Evolutionary conservation across 768 basidiomycete genomes (phyloP).

Genomic region (Mycena metata): DNA sequence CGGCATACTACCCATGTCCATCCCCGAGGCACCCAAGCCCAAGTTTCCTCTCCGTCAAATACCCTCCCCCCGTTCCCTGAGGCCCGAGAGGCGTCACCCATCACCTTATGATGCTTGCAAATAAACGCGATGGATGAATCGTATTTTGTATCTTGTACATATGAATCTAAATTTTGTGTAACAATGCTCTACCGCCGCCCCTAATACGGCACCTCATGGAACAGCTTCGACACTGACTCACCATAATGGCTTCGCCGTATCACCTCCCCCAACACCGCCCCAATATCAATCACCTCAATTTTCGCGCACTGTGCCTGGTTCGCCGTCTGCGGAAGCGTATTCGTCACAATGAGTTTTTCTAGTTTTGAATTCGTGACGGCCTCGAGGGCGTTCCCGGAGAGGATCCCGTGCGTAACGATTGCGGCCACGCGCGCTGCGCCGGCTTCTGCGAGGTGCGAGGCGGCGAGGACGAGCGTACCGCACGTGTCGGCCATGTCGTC

Average conservation of each 20-base stretch:
- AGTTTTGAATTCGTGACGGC: constrained; percentile 79
- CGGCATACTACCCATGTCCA: too few species aligned
- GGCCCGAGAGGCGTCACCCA: too few species aligned
- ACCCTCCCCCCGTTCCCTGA: too few species aligned
- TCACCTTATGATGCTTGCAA: too few species aligned
- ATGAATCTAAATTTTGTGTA: constrained; percentile 42
- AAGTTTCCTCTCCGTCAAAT: too few species aligned
- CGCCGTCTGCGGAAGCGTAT: constrained; percentile 92
- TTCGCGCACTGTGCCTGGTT: constrained; percentile 81
- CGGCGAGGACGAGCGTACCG: constrained; percentile 93
- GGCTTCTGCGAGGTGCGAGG: constrained; percentile 88
- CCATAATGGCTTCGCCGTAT: constrained; percentile 97
- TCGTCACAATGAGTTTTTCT: constrained; percentile 97
- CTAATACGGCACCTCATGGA: constrained; percentile 90
- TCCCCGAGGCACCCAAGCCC: too few species aligned
- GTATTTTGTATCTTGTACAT: too few species aligned
- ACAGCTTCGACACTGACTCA: constrained; percentile 91
- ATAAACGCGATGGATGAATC: too few species aligned
- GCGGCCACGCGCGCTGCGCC: constrained; percentile 90
- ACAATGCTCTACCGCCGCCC: background rate
- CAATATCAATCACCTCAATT: constrained; percentile 95
- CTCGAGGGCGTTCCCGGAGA: constrained; percentile 90
- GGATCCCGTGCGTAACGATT: constrained; percentile 96
- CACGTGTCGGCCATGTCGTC: constrained; percentile 99
- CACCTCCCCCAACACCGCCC: constrained; percentile 94